Conservation (phyloP, 2,329 filamentous ascomycete species). For the Drechslerella coelobrocha region DNA sequence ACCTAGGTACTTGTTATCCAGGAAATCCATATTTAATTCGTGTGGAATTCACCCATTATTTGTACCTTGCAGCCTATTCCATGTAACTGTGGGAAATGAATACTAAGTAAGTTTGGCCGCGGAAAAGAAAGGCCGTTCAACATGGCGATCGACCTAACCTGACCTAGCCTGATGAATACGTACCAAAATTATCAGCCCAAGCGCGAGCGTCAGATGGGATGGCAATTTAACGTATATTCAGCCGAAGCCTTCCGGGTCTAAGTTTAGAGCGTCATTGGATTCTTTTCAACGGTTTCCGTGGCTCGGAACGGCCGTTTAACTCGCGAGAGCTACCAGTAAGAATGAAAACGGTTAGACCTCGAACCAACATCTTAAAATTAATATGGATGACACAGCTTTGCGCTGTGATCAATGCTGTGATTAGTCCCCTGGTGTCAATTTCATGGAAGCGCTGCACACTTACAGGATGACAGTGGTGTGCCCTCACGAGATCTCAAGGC, state of each 20-base stretch:
- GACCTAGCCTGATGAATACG: background rate
- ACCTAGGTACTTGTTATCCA: no score
- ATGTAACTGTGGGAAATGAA: no score
- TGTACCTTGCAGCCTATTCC: no score
- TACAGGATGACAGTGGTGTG: constrained; percentile 35
- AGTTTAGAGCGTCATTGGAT: constrained; percentile 23
- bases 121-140: background rate
- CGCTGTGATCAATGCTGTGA: background rate
- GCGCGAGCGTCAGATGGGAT: constrained; percentile 39
- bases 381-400: background rate
- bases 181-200: background rate
- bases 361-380: background rate
- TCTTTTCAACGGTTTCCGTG: constrained; percentile 18
- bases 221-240: constrained; percentile 8
- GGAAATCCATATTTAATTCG: constrained; percentile 11
- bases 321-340: background rate
- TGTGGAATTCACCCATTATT: constrained; percentile 19
- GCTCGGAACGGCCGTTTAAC: constrained; percentile 34
- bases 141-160: background rate
- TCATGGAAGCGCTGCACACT: background rate
- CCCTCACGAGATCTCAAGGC: no score
- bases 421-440: background rate
- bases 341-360: background rate
- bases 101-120: background rate
- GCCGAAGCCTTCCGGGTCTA: constrained; percentile 36